A percentile compares a stretch with the other conserved stretches of the same genome.
Conservation (phyloP, 2,329 filamentous ascomycete genomes). For the Delphinella strobiligena region DNA sequence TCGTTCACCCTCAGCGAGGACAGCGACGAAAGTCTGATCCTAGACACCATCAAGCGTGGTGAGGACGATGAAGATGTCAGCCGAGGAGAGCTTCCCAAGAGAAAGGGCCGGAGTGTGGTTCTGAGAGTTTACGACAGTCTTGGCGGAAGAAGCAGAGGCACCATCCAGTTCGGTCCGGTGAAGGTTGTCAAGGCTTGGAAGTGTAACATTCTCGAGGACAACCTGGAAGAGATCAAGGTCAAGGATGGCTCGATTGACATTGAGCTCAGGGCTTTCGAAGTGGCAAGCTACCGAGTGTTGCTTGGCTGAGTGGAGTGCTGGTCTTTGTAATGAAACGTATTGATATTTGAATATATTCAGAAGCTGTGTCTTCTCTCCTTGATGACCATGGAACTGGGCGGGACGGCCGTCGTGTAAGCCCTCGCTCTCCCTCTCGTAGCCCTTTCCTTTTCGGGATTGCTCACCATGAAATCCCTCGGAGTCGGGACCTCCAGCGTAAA, state of each 20-base stretch:
- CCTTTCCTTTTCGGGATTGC: no score
- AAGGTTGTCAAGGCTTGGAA: conserved; percentile 67
- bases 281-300: conserved; percentile 24
- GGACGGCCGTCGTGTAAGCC: no score
- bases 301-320: no score
- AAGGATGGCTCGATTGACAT: conserved; percentile 25
- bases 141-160: conserved; percentile 66
- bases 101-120: conserved; percentile 68
- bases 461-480: no score
- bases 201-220: conserved; percentile 82
- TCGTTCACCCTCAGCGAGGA: conserved; percentile 50
- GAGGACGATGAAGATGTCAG: conserved; percentile 44
- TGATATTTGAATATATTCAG: no score
- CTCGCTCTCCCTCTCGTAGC: no score
- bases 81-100: conserved; percentile 40
- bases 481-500: no score
- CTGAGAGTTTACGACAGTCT: conserved; percentile 79
- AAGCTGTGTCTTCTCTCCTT: no score
- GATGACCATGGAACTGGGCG: no score
- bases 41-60: conserved; percentile 86
- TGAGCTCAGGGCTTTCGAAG: conserved; percentile 27
- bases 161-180: conserved; percentile 52
- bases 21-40: conserved; percentile 53
- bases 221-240: conserved; percentile 54
- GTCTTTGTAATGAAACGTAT: no score